A percentile compares a stretch with the other conserved stretches of the same genome.
Evolutionary conservation across 2,329 filamentous ascomycete species (phyloP).

Genomic region (Penicillium sp.): DNA sequence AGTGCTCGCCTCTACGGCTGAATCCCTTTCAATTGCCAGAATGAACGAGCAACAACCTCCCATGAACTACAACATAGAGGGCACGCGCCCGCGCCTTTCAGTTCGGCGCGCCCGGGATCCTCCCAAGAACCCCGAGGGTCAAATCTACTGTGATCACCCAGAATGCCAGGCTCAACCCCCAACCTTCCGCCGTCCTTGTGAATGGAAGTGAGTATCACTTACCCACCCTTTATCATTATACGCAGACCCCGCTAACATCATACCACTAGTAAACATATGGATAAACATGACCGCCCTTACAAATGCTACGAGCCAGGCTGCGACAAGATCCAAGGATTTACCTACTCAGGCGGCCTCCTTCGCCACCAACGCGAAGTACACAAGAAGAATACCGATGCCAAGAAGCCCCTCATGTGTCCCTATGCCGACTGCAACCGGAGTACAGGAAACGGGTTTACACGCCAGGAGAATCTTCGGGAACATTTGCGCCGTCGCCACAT

Average conservation of each 20-base stretch:
- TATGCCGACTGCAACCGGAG: slow-evolving; percentile 86
- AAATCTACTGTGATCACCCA: slow-evolving; percentile 71
- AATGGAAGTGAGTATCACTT: slow-evolving; percentile 78
- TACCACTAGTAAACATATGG: slow-evolving; percentile 83
- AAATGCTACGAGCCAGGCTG: slow-evolving; percentile 80
- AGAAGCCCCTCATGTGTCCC: slow-evolving; percentile 84
- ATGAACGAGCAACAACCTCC: slow-evolving; percentile 38
- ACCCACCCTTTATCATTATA: slow-evolving; percentile 19
- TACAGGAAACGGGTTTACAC: slow-evolving; percentile 83
- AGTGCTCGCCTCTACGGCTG: slow-evolving; percentile 37
- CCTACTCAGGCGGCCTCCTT: slow-evolving; percentile 86
- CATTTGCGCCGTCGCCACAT: slow-evolving; percentile 89
- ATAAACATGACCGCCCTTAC: slow-evolving; percentile 94
- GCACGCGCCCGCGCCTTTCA: slow-evolving; percentile 42
- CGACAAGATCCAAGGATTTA: slow-evolving; percentile 90
- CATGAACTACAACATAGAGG: slow-evolving; percentile 31
- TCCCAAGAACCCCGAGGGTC: slow-evolving; percentile 67
- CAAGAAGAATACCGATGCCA: slow-evolving; percentile 82
- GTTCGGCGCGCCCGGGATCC: slow-evolving; percentile 52
- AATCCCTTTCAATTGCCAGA: slow-evolving; percentile 35
- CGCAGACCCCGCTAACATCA: neutral
- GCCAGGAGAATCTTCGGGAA: slow-evolving; percentile 91
- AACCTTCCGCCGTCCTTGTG: slow-evolving; percentile 79
- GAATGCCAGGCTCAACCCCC: slow-evolving; percentile 67
- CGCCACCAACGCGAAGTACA: slow-evolving; percentile 94